These are phyloP conservation scores for Rhizopogon rudus DNA, from an alignment of 768 basidiomycete genomes.

Conservation along the genomic window DNA sequence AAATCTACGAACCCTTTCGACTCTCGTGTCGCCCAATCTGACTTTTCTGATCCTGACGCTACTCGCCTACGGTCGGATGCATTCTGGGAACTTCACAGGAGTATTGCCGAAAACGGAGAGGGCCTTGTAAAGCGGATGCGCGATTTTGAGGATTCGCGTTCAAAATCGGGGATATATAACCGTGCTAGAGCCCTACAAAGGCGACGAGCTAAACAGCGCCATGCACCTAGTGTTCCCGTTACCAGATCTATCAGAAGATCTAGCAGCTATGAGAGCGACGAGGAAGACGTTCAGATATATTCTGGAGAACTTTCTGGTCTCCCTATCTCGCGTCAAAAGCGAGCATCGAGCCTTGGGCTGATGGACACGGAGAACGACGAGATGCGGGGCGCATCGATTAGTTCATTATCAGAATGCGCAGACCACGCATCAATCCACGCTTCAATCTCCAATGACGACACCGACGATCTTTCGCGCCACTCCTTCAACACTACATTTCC, in stretches of 20 bases:
- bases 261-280: slow-evolving; percentile 31
- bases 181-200: slow-evolving; percentile 36
- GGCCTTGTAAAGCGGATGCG: slow-evolving; percentile 70
- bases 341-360: slow-evolving; percentile 40
- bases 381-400: slow-evolving; percentile 4
- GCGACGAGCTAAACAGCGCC: slow-evolving; percentile 36
- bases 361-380: slow-evolving; percentile 34
- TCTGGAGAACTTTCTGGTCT: slow-evolving; percentile 29
- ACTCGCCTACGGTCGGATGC: slow-evolving; percentile 53
- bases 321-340: slow-evolving; percentile 30
- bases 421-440: slow-evolving; percentile 14
- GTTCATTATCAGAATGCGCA: slow-evolving; percentile 7
- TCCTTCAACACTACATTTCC: neutral
- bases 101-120: slow-evolving; percentile 60
- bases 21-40: slow-evolving; percentile 16
- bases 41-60: slow-evolving; percentile 27
- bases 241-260: slow-evolving; percentile 13
- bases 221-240: slow-evolving; percentile 19
- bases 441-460: slow-evolving; percentile 2
- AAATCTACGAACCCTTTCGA: slow-evolving; percentile 17
- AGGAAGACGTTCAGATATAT: slow-evolving; percentile 57
- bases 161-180: slow-evolving; percentile 32
- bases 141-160: slow-evolving; percentile 56
- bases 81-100: slow-evolving; percentile 60
- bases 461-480: neutral